These are phyloP conservation scores for Lodderomyces jiufengensis DNA, from an alignment of 1,139 yeast species.

Conservation along the genomic window DNA sequence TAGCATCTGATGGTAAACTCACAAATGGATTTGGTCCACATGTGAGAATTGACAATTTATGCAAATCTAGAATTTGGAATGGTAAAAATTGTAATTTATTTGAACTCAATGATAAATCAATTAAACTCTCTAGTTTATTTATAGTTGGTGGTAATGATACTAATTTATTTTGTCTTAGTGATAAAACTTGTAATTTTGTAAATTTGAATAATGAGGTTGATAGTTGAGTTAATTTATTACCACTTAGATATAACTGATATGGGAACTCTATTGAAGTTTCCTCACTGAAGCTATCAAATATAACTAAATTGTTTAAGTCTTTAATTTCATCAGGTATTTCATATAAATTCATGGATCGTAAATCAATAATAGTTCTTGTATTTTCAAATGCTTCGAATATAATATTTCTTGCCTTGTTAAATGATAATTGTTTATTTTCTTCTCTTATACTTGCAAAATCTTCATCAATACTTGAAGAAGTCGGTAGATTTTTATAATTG, in stretches of 20 bases:
- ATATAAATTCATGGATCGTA: constrained; percentile 35
- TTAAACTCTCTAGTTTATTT: constrained; percentile 28
- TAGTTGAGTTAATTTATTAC: constrained; percentile 30
- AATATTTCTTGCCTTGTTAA: constrained; percentile 28
- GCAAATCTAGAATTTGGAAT: constrained; percentile 31
- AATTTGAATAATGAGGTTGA: constrained; percentile 41
- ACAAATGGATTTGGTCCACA: constrained; percentile 47
- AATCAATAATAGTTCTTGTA: constrained; percentile 29
- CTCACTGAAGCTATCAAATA: constrained; percentile 36
- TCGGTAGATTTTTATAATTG: constrained; percentile 24
- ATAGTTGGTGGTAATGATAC: constrained; percentile 34
- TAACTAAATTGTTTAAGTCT: constrained; percentile 42
- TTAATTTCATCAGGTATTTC: constrained; percentile 45
- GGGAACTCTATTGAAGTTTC: constrained; percentile 37
- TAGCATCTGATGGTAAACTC: constrained; percentile 24
- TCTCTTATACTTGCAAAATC: neutral
- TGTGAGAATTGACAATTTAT: constrained; percentile 28
- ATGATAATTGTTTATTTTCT: constrained; percentile 8
- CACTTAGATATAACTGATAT: constrained; percentile 38
- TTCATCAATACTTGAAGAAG: constrained; percentile 12
- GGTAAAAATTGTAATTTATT: constrained; percentile 37
- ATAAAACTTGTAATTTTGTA: constrained; percentile 40
- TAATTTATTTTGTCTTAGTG: constrained; percentile 38
- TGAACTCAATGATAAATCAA: constrained; percentile 39
- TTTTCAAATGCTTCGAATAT: constrained; percentile 42